These are phyloP conservation scores for Backusella tarrabulga DNA, from an alignment of 192 early-diverging fungal genomes.

Conservation along the genomic window DNA sequence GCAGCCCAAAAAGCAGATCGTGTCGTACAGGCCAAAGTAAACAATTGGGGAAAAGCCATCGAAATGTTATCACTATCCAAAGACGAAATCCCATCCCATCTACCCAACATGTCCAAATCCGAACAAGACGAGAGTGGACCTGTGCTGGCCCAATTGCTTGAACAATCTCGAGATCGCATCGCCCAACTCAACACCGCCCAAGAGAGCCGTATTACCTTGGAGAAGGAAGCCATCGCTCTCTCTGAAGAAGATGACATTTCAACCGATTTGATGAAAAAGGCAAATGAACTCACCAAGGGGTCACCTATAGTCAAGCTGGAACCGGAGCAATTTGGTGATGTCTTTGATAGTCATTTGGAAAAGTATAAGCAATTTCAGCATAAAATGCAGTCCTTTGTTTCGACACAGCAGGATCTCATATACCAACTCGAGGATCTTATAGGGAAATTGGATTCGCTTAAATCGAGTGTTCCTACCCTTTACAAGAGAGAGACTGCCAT, in stretches of 20 bases:
- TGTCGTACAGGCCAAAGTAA: constrained; percentile 56
- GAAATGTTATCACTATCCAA: constrained; percentile 44
- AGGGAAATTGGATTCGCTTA: constrained; percentile 4
- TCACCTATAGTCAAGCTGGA: constrained; percentile 68
- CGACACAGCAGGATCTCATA: constrained; percentile 57
- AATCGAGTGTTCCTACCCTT: constrained; percentile 48
- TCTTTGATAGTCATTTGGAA: constrained; percentile 68
- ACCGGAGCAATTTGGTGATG: constrained; percentile 68
- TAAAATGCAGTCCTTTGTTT: constrained; percentile 46
- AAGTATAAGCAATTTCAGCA: constrained; percentile 63
- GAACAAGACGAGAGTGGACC: constrained; percentile 17
- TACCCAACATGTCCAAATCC: constrained; percentile 9
- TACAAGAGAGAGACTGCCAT: constrained; percentile 71
- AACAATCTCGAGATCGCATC: neutral
- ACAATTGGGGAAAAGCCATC: constrained; percentile 56
- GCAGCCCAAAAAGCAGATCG: constrained; percentile 58
- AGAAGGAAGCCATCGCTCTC: constrained; percentile 63
- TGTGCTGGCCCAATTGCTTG: neutral
- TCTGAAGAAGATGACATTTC: constrained; percentile 79
- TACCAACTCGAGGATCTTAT: constrained; percentile 53
- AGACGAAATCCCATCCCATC: constrained; percentile 9
- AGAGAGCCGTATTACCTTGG: constrained; percentile 32
- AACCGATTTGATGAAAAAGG: constrained; percentile 56
- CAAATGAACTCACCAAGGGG: constrained; percentile 57
- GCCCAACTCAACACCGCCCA: constrained; percentile 16